Evolutionary conservation across 2,329 filamentous ascomycete species (phyloP), one percentile per base, ranked within the genome.

Genomic region (Diaporthe longicolla): DNA sequence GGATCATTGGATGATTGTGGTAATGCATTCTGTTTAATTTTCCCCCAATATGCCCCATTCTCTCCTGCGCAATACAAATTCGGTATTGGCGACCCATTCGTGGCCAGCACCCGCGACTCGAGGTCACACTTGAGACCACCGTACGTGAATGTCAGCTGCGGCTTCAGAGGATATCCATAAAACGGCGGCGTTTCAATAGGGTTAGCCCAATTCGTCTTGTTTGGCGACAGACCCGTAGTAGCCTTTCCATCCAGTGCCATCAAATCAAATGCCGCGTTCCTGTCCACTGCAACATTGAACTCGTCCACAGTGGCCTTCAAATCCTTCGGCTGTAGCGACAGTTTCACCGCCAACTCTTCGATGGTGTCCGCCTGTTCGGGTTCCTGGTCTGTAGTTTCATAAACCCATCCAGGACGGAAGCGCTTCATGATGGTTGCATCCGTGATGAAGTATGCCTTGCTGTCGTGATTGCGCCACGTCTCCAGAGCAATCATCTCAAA

Each of bases 401-500:
- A 70, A 4, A 70, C 68, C 68, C 68, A 70, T 4, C 68, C 54
- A 5, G 68, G 68, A 3, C 68, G 68, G 19, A 70, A 70, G 10
- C 68, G 50, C 2, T 58, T 19, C 68, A 70, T 70, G 54, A 70
- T 70, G 24, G 35, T 21, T 10, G 17, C 21, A 21, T 70, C 68
- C 19, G 68, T 70, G 50, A 70, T 32, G 37, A 70, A 70, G 37
- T 70, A 70, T 11, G 68, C 68, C 9, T 37, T 70, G 37, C 50
- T 70, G 19, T 50, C 32, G 5, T 70, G 68, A 19, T 70, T 11
- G 9, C 68, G 68, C 68, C 68, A 70, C 4, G 68, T 70, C 37
- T 70, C 68, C 2, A 58, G 68, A 1, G 68, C 68, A 15, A 70
- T 43, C 54, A 58, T 70, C 76, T 85, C 83, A 74, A 85, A 85